Conservation (phyloP, 2,329 filamentous ascomycete genomes). For the Colletotrichum brevisporum region DNA sequence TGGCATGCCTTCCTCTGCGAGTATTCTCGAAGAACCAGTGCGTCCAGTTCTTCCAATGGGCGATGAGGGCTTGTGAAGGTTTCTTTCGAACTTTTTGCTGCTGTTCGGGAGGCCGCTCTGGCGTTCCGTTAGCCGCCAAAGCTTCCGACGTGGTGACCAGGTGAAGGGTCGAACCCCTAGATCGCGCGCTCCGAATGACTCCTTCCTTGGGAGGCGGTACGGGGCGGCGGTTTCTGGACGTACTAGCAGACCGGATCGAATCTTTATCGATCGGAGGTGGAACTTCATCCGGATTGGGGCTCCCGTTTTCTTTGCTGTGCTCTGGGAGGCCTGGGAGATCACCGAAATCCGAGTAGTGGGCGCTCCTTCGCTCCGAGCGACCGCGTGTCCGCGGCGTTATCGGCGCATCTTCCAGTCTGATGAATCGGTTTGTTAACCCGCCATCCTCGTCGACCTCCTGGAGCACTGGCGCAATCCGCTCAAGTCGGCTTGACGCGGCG, state of each 20-base stretch:
- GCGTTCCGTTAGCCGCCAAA: slow-evolving; percentile 53
- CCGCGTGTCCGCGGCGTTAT: slow-evolving; percentile 78
- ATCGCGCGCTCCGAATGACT: slow-evolving; percentile 75
- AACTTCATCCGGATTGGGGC: slow-evolving; percentile 61
- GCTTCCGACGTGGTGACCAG: slow-evolving; percentile 78
- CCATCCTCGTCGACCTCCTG: slow-evolving; percentile 86
- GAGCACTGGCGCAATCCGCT: slow-evolving; percentile 82
- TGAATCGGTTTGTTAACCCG: slow-evolving; percentile 61
- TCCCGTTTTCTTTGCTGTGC: slow-evolving; percentile 59
- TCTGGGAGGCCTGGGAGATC: slow-evolving; percentile 86
- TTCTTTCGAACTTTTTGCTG: slow-evolving; percentile 67
- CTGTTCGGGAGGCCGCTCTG: slow-evolving; percentile 48
- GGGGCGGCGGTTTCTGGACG: slow-evolving; percentile 81
- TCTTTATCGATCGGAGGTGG: slow-evolving; percentile 86
- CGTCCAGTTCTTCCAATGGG: slow-evolving; percentile 75
- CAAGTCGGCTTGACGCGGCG: slow-evolving; percentile 88
- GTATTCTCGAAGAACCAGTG: slow-evolving; percentile 75
- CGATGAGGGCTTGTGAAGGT: slow-evolving; percentile 71
- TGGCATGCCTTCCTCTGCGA: slow-evolving; percentile 63
- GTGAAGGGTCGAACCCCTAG: slow-evolving; percentile 88
- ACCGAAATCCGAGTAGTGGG: slow-evolving; percentile 73
- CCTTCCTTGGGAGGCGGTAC: slow-evolving; percentile 90
- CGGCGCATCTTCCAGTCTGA: slow-evolving; percentile 59
- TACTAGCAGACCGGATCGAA: slow-evolving; percentile 80
- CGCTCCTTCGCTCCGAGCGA: slow-evolving; percentile 81